Evolutionary conservation across 192 early-diverging fungal genomes (phyloP), one percentile per base, ranked within the genome.

Genomic region (Backusella tarrabulga): DNA sequence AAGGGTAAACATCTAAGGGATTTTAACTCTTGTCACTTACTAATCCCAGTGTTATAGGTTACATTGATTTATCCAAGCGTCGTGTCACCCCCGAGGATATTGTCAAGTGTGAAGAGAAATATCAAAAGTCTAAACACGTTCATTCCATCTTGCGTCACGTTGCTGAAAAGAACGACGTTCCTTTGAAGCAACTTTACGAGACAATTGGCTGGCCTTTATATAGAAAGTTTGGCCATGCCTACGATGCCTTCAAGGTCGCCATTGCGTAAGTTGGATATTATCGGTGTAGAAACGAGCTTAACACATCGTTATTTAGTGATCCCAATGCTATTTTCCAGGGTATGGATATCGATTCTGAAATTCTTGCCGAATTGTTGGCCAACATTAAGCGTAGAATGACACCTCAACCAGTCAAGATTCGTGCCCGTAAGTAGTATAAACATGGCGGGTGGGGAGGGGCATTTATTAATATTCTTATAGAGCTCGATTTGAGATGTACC

Each of bases 31-130:
- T 32, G 32, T 0, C 32, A 32, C 32, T n/a, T 2, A 32, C 32
- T 32, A 32, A 32, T 32, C 32, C 32, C 32, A 32, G 32, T 3
- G 2, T 32, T 32, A 32, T 79, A 93, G 93, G 97, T 34, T 99
- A 99, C 86, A 99, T 99, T 83, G 98, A 99, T 85, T 83, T 99
- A 80, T 97, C 96, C 7, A 99, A 99, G 90, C 91, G 95, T 81
- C 89, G 94, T 76, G 96, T 97, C 46, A 90, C 91, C 17, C 88
- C 93, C 12, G 97, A 97, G 79, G 97, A 99, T 76, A 89, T 94
- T 21, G 87, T 87, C 41, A 91, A 93, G 81, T 97, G 96, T 84
- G 94, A 97, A 80, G 97, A 98, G 76, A 92, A 92, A 80, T 98
- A 90, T 89, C 92, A 93, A 80, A 98, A 97, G 84, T 96, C 96